A percentile compares a stretch with the other conserved stretches of the same genome.
phyloP scores from a whole-genome alignment of 2,329 filamentous ascomycete species.

The Penicillium expansum region DNA sequence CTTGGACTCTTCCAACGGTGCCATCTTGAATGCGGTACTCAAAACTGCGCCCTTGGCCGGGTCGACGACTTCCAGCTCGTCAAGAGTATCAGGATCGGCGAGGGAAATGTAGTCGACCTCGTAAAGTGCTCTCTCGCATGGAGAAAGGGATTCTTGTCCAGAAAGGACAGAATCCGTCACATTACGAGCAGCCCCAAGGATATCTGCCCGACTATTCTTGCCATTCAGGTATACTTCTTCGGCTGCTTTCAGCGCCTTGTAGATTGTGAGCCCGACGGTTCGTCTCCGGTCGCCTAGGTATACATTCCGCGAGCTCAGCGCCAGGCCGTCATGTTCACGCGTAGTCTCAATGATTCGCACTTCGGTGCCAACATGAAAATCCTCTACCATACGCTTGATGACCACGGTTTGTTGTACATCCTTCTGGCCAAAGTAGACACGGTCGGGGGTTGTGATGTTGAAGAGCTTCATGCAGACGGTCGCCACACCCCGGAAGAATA shows the following conservation, averaged over 20 bases:
- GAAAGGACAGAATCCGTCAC: conserved; percentile 56
- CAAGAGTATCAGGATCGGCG: conserved; percentile 77
- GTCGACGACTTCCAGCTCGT: conserved; percentile 73
- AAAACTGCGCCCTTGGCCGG: conserved; percentile 71
- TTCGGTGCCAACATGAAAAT: conserved; percentile 76
- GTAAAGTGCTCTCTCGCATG: conserved; percentile 64
- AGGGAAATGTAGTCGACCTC: conserved; percentile 92
- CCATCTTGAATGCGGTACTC: conserved; percentile 88
- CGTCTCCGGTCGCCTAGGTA: conserved; percentile 79
- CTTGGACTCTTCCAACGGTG: conserved; percentile 68
- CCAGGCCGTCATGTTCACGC: conserved; percentile 77
- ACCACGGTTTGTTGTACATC: conserved; percentile 95
- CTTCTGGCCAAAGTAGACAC: conserved; percentile 94
- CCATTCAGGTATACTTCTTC: conserved; percentile 62
- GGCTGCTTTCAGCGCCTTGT: conserved; percentile 66
- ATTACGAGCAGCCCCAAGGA: conserved; percentile 69
- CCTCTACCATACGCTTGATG: conserved; percentile 78
- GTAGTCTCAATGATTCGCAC: conserved; percentile 73
- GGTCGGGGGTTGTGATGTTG: conserved; percentile 74
- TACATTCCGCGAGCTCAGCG: conserved; percentile 89
- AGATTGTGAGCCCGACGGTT: conserved; percentile 68
- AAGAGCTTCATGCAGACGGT: conserved; percentile 95
- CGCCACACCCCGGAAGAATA: conserved; percentile 94
- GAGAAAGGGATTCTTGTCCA: conserved; percentile 61
- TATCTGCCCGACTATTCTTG: conserved; percentile 57